Evolutionary conservation across 768 basidiomycete genomes (phyloP).

Genomic region (Leccinellum luteum): DNA sequence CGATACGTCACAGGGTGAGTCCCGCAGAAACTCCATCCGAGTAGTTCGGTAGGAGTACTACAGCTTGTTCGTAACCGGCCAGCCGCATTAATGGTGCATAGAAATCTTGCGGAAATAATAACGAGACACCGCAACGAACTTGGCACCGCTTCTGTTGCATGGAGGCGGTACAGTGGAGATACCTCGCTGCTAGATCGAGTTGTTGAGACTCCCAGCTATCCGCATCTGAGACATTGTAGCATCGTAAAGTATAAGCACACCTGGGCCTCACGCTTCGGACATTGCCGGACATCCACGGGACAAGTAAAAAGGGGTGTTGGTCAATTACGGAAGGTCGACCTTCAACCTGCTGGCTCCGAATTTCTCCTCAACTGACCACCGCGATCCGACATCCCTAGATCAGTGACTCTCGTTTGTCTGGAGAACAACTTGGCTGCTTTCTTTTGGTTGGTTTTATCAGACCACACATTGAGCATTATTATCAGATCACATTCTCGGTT

Average conservation of each 20-base stretch:
- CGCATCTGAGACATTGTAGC: background rate
- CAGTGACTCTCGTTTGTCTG: background rate
- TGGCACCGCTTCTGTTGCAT: background rate
- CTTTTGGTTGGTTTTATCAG: background rate
- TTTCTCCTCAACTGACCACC: constrained; percentile 1
- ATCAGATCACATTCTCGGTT: background rate
- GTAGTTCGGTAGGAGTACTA: too few species aligned
- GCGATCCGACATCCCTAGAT: background rate
- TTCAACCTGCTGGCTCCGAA: constrained; percentile 3
- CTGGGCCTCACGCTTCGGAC: too few species aligned
- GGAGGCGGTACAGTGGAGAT: background rate
- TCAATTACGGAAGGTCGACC: constrained; percentile 9
- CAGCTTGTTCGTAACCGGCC: too few species aligned
- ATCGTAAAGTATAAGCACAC: background rate
- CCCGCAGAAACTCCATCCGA: too few species aligned
- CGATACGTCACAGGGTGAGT: too few species aligned
- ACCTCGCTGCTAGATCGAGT: background rate
- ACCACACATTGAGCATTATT: background rate
- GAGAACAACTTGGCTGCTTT: background rate
- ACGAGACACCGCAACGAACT: background rate
- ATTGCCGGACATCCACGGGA: background rate
- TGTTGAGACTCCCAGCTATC: background rate
- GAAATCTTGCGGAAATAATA: too few species aligned
- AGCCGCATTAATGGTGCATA: too few species aligned
- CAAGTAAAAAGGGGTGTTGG: constrained; percentile 14